These are phyloP conservation scores for Hsuehochloa calcarea DNA, from an alignment of 176 grass and related monocot genomes.

Conservation along the genomic window DNA sequence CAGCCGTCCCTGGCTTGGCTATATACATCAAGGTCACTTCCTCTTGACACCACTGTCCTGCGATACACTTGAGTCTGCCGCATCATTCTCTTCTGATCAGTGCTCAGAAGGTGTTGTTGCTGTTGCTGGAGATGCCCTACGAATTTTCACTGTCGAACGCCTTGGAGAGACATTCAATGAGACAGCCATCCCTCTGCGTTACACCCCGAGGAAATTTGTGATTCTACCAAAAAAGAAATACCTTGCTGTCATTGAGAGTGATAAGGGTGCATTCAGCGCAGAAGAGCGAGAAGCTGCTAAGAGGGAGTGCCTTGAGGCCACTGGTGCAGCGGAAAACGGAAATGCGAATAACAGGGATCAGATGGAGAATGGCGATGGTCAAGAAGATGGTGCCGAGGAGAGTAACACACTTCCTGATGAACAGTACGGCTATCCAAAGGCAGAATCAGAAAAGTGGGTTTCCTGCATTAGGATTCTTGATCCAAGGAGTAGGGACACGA, in stretches of 20 bases:
- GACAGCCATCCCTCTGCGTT: conserved; percentile 78
- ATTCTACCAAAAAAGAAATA: conserved; percentile 84
- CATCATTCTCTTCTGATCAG: conserved; percentile 94
- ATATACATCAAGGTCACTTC: conserved; percentile 98
- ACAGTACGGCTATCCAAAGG: conserved; percentile 96
- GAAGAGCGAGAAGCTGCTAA: conserved; percentile 88
- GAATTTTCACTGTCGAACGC: conserved; percentile 89
- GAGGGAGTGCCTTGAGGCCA: conserved; percentile 82
- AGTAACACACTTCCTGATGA: conserved; percentile 85
- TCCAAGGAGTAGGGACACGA: conserved; percentile 79
- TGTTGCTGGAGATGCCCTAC: conserved; percentile 84
- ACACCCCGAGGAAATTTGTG: conserved; percentile 96
- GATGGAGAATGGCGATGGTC: conserved; percentile 88
- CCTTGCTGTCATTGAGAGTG: conserved; percentile 88
- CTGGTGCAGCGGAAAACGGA: conserved; percentile 70
- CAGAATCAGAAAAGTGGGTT: conserved; percentile 84
- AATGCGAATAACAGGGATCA: conserved; percentile 55
- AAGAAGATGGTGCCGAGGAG: conserved; percentile 52
- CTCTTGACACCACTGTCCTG: conserved; percentile 93
- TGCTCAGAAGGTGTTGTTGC: conserved; percentile 98
- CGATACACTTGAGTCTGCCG: conserved; percentile 92
- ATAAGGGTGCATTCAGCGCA: conserved; percentile 83
- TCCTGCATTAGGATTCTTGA: conserved; percentile 98
- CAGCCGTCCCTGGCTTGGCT: conserved; percentile 91
- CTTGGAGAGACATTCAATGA: conserved; percentile 97